Conservation (phyloP, 192 early-diverging fungal species). For the Rhizoclosmatium globosum region DNA sequence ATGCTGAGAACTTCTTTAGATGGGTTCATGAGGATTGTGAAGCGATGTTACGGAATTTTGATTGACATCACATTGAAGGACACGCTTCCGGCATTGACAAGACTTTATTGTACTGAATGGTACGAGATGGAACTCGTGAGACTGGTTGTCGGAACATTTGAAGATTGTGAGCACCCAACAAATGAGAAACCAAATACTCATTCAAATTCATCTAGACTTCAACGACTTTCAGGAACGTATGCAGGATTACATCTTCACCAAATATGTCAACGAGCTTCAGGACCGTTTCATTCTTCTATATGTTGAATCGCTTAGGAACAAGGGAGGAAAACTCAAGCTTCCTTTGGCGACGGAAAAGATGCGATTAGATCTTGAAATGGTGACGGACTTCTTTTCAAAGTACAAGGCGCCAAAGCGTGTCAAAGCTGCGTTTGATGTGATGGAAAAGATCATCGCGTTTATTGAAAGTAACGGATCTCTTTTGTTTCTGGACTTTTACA, state of each 20-base stretch:
- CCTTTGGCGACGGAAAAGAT: constrained; percentile 75
- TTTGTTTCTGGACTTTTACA: constrained; percentile 92
- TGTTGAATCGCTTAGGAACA: constrained; percentile 85
- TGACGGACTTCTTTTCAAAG: constrained; percentile 80
- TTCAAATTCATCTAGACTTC: constrained; percentile 54
- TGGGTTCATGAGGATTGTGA: constrained; percentile 91
- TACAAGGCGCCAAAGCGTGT: constrained; percentile 79
- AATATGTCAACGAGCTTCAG: constrained; percentile 85
- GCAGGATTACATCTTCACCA: constrained; percentile 88
- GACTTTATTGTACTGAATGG: constrained; percentile 85
- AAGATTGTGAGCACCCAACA: constrained; percentile 68
- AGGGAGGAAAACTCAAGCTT: constrained; percentile 77
- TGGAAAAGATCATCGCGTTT: constrained; percentile 82
- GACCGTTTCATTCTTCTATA: constrained; percentile 86
- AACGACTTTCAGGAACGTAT: constrained; percentile 86
- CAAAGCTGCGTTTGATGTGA: constrained; percentile 79
- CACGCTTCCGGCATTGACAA: constrained; percentile 73
- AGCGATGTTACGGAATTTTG: constrained; percentile 76
- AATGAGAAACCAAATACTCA: neutral
- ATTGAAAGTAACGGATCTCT: constrained; percentile 82
- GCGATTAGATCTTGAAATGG: constrained; percentile 72
- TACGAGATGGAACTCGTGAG: constrained; percentile 90
- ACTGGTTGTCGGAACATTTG: constrained; percentile 89
- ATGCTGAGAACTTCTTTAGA: constrained; percentile 80
- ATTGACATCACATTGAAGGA: constrained; percentile 88